Evolutionary conservation across 768 basidiomycete species (phyloP), one percentile per base, ranked within the genome.

Genomic region (Antrodiella citrinella): DNA sequence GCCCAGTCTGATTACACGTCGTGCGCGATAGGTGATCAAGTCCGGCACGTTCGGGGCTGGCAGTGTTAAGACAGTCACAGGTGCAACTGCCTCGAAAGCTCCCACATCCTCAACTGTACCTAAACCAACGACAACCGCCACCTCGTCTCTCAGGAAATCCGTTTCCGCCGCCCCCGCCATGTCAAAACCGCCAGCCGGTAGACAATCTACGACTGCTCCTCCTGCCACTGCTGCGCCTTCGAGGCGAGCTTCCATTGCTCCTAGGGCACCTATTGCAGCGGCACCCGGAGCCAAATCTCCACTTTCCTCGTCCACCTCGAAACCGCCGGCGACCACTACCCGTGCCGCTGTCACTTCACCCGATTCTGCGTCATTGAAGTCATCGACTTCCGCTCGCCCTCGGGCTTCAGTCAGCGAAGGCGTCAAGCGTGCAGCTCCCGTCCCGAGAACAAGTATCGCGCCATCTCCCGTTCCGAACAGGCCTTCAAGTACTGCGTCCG

Each of bases 331-430:
- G 3, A 50, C 68, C 23, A 47, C 53, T 30, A 53, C 61, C 13
- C 52, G 51, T 44, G 44, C 57, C 13, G 47, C 62, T 3, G 50
- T 59, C 3, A 40, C 54, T n/a, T 60, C 55, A 18, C 47, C 59
- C 5, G 55, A 57, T 25, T 51, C 51, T 18, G 26, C 49, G 18
- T 13, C 54, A 41, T 22, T 50, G 19, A 57, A 51, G 46, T 53
- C 60, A 4, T 48, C 59, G 7, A 51, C 54, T 3, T 40, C 57
- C 40, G 52, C 54, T 44, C 77, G 81, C 18, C 82, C 87, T 51
- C 81, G 84, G 55, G 80, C 84, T 20, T 73, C 80, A 13, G 73
- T 88, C 38, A 80, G 86, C 13, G 86, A 86, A 21, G 77, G 76
- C 22, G 73, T 77, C 26, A 82, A 72, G 67, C 78, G 77, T 57